These are phyloP conservation scores for Apiospora malaysiana DNA, from an alignment of 2,329 filamentous ascomycete genomes.

Conservation along the genomic window DNA sequence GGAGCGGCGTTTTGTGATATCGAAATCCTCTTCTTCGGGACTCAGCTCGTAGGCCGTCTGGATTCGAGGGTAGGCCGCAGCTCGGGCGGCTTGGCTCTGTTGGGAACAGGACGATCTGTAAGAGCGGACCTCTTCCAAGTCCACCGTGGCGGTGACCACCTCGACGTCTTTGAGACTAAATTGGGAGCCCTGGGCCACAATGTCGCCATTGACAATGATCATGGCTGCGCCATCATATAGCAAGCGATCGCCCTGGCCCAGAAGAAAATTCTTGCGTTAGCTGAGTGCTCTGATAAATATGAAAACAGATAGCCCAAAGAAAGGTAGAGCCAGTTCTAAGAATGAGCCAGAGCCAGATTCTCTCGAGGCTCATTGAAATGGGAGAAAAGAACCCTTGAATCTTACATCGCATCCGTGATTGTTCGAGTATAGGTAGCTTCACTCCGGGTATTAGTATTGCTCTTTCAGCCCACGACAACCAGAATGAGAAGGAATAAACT, in stretches of 20 bases:
- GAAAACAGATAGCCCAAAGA: no score
- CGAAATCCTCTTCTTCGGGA: conserved; percentile 47
- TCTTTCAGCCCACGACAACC: no score
- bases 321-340: no score
- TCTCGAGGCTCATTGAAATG: no score
- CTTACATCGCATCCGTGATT: conserved; percentile 58
- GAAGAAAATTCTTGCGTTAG: no score
- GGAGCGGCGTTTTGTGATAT: conserved; percentile 48
- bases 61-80: conserved; percentile 52
- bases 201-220: conserved; percentile 67
- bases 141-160: conserved; percentile 69
- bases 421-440: conserved; percentile 62
- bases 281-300: no score
- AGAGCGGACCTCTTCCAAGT: conserved; percentile 73
- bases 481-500: no score
- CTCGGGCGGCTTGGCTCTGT: conserved; percentile 61
- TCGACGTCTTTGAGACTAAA: conserved; percentile 71
- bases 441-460: no score
- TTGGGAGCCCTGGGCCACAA: conserved; percentile 70
- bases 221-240: conserved; percentile 57
- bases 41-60: conserved; percentile 43
- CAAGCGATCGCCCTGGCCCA: no score
- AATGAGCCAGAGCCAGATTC: no score
- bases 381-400: no score
- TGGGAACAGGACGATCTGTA: conserved; percentile 63